A percentile compares a stretch with the other conserved stretches of the same genome.
Evolutionary conservation across 169 alveolate species (phyloP).

Genomic region (Plasmodium falciparum): DNA sequence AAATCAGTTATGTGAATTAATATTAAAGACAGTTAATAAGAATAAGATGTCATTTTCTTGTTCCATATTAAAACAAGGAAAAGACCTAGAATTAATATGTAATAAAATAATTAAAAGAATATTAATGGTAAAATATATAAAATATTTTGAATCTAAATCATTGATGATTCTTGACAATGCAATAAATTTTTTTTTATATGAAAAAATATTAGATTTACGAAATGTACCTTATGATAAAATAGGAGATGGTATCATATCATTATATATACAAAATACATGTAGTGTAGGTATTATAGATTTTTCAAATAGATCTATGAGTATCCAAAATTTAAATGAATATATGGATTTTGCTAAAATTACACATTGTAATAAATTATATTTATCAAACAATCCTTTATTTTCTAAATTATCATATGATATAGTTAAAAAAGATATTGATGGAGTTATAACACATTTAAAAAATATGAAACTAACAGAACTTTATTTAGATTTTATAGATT

Average conservation of each 20-base stretch:
- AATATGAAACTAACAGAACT: slow-evolving; percentile 37
- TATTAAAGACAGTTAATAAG: slow-evolving; percentile 11
- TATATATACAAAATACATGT: not conserved
- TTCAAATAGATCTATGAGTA: slow-evolving; percentile 40
- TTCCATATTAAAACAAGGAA: slow-evolving; percentile 9
- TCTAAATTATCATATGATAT: slow-evolving; percentile 9
- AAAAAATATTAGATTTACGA: slow-evolving; percentile 46
- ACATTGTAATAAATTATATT: slow-evolving; percentile 23
- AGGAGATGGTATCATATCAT: slow-evolving; percentile 53
- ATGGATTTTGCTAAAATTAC: slow-evolving; percentile 27
- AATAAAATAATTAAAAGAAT: slow-evolving; percentile 38
- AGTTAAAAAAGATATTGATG: slow-evolving; percentile 35
- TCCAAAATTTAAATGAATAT: slow-evolving; percentile 39
- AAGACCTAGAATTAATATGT: slow-evolving; percentile 13
- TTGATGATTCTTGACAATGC: slow-evolving; percentile 34
- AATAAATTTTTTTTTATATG: slow-evolving; percentile 30
- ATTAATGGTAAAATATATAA: slow-evolving; percentile 29
- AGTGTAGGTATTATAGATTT: slow-evolving; percentile 18
- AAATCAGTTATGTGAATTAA: slow-evolving; percentile 17
- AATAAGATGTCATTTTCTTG: not conserved
- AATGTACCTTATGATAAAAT: slow-evolving; percentile 37
- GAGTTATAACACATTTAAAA: slow-evolving; percentile 19
- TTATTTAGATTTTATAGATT: slow-evolving; percentile 46
- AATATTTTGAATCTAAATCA: slow-evolving; percentile 26
- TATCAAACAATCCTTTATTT: slow-evolving; percentile 48